Percentiles rank a stretch among this genome's conserved stretches.
Evolutionary conservation across 176 grass and related monocot species (phyloP).

Genomic region (Avena atlantica): DNA sequence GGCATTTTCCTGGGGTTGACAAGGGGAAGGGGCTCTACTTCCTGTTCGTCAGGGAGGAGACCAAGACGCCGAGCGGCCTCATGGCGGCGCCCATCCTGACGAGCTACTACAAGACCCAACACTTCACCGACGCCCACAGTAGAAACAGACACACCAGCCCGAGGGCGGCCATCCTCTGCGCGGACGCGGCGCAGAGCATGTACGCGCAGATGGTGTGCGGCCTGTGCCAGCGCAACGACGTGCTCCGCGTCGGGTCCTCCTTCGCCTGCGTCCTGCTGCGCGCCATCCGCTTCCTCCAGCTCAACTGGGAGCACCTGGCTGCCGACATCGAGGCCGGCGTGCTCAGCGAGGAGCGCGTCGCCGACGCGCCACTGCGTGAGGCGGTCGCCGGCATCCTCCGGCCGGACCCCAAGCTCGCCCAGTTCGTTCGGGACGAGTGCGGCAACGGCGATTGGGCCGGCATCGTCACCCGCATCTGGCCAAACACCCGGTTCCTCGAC

Average conservation of each 20-base stretch:
- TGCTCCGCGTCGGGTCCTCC: constrained; percentile 78
- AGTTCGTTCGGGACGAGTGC: constrained; percentile 54
- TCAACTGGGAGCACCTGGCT: constrained; percentile 82
- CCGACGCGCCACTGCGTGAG: constrained; percentile 52
- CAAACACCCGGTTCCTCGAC: constrained; percentile 70
- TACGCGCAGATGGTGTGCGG: constrained; percentile 92
- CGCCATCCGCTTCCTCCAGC: constrained; percentile 89
- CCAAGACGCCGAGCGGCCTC: constrained; percentile 56
- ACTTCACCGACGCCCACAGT: not conserved
- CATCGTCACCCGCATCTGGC: constrained; percentile 62
- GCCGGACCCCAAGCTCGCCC: constrained; percentile 52
- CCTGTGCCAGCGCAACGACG: constrained; percentile 70
- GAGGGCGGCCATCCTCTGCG: constrained; percentile 74
- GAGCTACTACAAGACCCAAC: constrained; percentile 56
- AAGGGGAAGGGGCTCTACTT: constrained; percentile 83
- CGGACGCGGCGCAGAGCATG: constrained; percentile 94
- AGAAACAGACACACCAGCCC: constrained; percentile 68
- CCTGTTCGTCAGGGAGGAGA: constrained; percentile 73
- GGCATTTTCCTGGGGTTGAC: constrained; percentile 55
- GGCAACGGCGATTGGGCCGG: constrained; percentile 52
- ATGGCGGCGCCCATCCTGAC: constrained; percentile 58
- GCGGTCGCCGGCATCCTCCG: constrained; percentile 46
- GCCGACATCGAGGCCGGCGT: constrained; percentile 59
- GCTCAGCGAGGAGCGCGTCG: constrained; percentile 41
- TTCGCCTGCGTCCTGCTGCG: constrained; percentile 84